Conservation (phyloP, 768 basidiomycete species). For the Kwoniella newhampshirensis region DNA sequence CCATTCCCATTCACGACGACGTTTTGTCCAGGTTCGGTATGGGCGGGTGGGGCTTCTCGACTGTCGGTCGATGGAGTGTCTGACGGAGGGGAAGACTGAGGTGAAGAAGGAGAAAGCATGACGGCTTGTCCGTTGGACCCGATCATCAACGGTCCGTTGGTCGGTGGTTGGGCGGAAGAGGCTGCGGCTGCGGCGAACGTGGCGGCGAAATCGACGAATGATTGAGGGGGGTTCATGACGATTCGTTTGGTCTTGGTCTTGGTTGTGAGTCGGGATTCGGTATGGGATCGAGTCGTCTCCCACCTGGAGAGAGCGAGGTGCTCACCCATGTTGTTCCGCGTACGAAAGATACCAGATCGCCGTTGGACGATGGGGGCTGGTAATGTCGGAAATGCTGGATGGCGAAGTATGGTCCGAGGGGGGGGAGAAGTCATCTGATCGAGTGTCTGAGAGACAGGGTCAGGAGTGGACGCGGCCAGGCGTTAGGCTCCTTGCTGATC, state of each 20-base stretch:
- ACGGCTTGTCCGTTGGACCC: slow-evolving; percentile 35
- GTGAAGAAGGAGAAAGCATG: slow-evolving; percentile 14
- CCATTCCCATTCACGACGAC: background rate
- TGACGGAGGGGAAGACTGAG: background rate
- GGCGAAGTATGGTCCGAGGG: no score
- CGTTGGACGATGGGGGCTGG: no score
- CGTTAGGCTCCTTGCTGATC: no score
- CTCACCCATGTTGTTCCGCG: no score
- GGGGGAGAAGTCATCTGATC: no score
- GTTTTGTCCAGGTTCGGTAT: background rate
- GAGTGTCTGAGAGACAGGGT: no score
- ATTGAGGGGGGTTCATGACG: slow-evolving; percentile 41
- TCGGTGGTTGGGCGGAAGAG: slow-evolving; percentile 2
- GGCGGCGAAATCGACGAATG: slow-evolving; percentile 35
- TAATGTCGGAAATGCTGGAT: no score
- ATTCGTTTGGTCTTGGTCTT: slow-evolving; percentile 24
- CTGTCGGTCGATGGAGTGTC: background rate
- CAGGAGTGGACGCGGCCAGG: no score
- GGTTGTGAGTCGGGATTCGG: no score
- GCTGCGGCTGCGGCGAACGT: slow-evolving; percentile 4
- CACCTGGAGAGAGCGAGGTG: no score
- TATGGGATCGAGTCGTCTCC: no score
- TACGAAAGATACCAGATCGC: no score
- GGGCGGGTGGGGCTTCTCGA: background rate
- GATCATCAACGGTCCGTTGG: slow-evolving; percentile 29